Percentiles rank a stretch among this genome's conserved stretches.
Conservation (phyloP, 148 eudicot genomes). For the Salicornia ramosissima region DNA sequence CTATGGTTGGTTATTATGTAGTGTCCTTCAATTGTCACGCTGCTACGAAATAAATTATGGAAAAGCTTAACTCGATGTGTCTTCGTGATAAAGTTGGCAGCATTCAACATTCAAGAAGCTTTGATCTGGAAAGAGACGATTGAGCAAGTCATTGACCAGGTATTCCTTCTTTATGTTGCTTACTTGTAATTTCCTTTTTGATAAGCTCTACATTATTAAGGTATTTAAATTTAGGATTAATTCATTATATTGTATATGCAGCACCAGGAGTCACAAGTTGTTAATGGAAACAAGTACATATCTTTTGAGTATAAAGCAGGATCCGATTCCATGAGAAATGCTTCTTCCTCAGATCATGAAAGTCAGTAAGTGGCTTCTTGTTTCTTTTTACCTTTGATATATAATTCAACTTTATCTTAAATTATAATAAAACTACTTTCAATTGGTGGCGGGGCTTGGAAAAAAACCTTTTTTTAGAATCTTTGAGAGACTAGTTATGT, state of each 20-base stretch:
- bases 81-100: constrained; percentile 81
- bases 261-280: constrained; percentile 86
- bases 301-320: constrained; percentile 89
- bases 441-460: no score
- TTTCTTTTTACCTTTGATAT: constrained; percentile 4
- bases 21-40: constrained; percentile 13
- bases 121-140: constrained; percentile 96
- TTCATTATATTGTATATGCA: constrained; percentile 31
- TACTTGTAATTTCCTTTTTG: constrained; percentile 9
- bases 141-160: constrained; percentile 96
- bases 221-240: constrained; percentile 10
- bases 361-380: constrained; percentile 85
- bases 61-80: constrained; percentile 21
- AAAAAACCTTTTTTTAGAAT: no score
- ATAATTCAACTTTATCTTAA: constrained; percentile 5
- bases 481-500: background rate
- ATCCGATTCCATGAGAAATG: constrained; percentile 65
- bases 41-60: constrained; percentile 4
- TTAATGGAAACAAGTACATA: constrained; percentile 75
- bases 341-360: constrained; percentile 93
- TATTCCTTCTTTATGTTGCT: constrained; percentile 18
- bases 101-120: constrained; percentile 98
- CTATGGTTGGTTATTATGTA: constrained; percentile 7
- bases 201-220: background rate
- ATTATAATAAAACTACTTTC: no score